Evolutionary conservation across 176 grass and related monocot genomes (phyloP), one percentile per base, ranked within the genome.

Genomic region (Paspalum notatum): DNA sequence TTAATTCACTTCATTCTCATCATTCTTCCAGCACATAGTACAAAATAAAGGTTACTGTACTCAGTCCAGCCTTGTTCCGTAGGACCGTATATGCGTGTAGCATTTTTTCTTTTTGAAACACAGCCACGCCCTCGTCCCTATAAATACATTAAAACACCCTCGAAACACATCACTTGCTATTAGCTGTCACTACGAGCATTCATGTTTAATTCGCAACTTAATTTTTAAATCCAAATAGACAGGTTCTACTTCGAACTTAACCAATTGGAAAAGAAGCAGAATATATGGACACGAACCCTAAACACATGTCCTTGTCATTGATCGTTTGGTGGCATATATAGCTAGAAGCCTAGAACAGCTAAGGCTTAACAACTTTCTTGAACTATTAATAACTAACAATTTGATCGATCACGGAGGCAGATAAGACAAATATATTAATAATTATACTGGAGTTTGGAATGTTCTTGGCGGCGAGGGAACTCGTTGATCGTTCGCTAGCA

Each of bases 261-360:
- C 32, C 32, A 32, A 32, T 3, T 32, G 32, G 32, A 32, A 32
- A 32, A 32, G 32, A 3, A 2, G 32, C 32, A 32, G 32, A 2
- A 32, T 32, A 3, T 32, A 32, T 32, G 32, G 32, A 32, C 32
- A 32, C n/a, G 27, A 66, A 38, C 12, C 27, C 5, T 5, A 20
- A 8, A 16, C 8, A 6, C 61, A 46, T 8, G 25, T 79, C 46
- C 1, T 27, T 45, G 25, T 54, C 37, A 54, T 12, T n/a, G 74
- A 74, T 74, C 39, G 42, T 80, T 80, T 74, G 84, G 77, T 86
- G 76, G 17, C 39, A 85, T 6, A 9, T n/a, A n/a, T n/a, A n/a
- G n/a, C n/a, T n/a, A n/a, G n/a, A n/a, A n/a, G n/a, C 48, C 47
- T 17, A 44, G 27, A 78, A 54, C 75, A 85, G 17, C 43, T 20